Evolutionary conservation across 176 grass and related monocot genomes (phyloP), one percentile per base, ranked within the genome.

Genomic region (Juncus inflexus): DNA sequence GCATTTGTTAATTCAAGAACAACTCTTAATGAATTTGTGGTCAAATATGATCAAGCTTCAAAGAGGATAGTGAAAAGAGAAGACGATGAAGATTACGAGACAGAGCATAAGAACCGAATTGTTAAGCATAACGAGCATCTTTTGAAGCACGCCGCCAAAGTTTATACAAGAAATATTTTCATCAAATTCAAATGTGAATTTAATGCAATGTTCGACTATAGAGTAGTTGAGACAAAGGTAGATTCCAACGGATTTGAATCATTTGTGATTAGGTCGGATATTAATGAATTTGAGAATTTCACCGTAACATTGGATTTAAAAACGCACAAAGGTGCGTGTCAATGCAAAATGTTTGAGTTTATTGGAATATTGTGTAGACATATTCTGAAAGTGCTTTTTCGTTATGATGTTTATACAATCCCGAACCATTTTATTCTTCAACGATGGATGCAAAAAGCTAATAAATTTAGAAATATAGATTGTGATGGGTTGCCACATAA

Each of bases 21-120:
- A n/a, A 64, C 61, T 7, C 43, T 42, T 7, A 1, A 14, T n/a
- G 61, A 64, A 13, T 64, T 64, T 64, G 61, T 64, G 39, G 9
- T 37, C 12, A 64, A 64, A n/a, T 64, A 64, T 64, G 61, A 64
- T 7, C 61, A 64, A 15, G 61, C 61, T 15, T n/a, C 43, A 11
- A 41, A 38, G 35, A 12, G 19, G 19, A 28, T 28, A 28, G 19
- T 28, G 19, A 28, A 28, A 28, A 28, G 19, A 28, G 19, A 28
- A 8, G 19, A 28, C 19, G 19, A 28, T 28, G 19, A 28, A 5
- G 6, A 13, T 2, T 64, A 64, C 8, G n/a, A n/a, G 61, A 41
- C 61, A 3, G 61, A 64, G 12, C 35, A 63, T 64, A 42, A 64
- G 3, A 38, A 9, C 9, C 38, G n/a, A 15, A 37, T 42, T 38